phyloP scores from a whole-genome alignment of 1,284 basidiomycete genomes.

The Trichosporon faecale region DNA sequence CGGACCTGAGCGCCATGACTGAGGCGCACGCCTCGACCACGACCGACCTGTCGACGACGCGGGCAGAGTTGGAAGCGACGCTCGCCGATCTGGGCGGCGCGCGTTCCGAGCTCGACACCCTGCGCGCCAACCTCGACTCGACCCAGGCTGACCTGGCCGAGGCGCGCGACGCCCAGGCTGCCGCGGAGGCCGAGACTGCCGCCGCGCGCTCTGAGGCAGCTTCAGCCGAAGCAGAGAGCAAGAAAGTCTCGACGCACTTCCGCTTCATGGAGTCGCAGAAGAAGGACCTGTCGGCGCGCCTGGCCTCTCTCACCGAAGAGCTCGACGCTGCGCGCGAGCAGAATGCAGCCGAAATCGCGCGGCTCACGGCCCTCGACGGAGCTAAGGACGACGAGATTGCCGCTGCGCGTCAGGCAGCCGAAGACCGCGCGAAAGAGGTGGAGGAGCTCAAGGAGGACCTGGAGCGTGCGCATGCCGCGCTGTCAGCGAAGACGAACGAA shows the following conservation, averaged over 20 bases:
- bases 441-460: conserved; percentile 21
- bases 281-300: conserved; percentile 14
- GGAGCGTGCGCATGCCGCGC: conserved; percentile 12
- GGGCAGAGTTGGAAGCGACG: not conserved
- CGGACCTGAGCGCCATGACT: not conserved
- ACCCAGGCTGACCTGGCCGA: conserved; percentile 7
- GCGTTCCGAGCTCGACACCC: not conserved
- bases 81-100: conserved; percentile 2
- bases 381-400: conserved; percentile 11
- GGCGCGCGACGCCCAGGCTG: not conserved
- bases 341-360: not conserved
- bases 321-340: not conserved
- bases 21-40: not conserved
- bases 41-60: not conserved
- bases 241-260: conserved; percentile 11
- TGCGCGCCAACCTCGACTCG: not conserved
- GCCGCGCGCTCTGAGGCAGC: not conserved
- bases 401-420: conserved; percentile 20
- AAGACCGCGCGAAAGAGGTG: conserved; percentile 38
- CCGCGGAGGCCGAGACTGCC: not conserved
- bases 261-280: conserved; percentile 18
- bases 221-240: conserved; percentile 10
- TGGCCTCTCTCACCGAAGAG: conserved; percentile 16
- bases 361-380: not conserved
- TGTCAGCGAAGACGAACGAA: conserved; percentile 23